A percentile compares a stretch with the other conserved stretches of the same genome.
phyloP scores from a whole-genome alignment of 148 eudicot genomes.

The Heliamphora exappendiculata region DNA sequence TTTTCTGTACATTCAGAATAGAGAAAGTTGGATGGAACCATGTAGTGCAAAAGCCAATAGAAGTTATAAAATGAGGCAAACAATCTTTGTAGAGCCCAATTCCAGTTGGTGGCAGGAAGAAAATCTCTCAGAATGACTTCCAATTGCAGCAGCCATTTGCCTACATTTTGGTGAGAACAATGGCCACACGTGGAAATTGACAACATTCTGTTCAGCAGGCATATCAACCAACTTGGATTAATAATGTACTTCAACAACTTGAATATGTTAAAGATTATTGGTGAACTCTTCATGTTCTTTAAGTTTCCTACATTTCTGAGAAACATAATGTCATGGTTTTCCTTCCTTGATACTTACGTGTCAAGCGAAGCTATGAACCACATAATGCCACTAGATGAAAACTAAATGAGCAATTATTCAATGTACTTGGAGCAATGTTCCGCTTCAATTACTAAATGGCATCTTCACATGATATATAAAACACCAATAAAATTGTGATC shows the following conservation, averaged over 20 bases:
- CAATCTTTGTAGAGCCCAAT: background rate
- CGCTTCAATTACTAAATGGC: too few species aligned
- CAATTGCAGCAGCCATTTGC: background rate
- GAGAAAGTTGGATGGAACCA: slow-evolving; percentile 3
- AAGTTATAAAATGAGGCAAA: background rate
- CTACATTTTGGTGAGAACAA: background rate
- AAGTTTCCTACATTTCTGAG: background rate
- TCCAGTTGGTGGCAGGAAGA: background rate
- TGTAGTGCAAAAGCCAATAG: background rate
- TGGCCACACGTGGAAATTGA: background rate
- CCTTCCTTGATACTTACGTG: background rate
- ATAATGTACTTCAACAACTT: background rate
- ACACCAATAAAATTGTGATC: too few species aligned
- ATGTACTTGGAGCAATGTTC: too few species aligned
- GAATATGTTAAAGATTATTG: background rate
- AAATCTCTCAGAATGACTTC: background rate
- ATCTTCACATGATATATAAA: too few species aligned
- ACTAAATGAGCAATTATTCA: too few species aligned
- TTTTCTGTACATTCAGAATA: background rate
- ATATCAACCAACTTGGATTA: background rate
- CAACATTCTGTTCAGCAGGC: background rate
- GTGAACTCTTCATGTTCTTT: background rate
- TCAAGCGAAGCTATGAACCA: background rate
- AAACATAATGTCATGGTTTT: background rate
- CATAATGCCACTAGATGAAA: background rate